Evolutionary conservation across 148 eudicot genomes (phyloP), one percentile per base, ranked within the genome.

Genomic region (Persicaria maculosa): DNA sequence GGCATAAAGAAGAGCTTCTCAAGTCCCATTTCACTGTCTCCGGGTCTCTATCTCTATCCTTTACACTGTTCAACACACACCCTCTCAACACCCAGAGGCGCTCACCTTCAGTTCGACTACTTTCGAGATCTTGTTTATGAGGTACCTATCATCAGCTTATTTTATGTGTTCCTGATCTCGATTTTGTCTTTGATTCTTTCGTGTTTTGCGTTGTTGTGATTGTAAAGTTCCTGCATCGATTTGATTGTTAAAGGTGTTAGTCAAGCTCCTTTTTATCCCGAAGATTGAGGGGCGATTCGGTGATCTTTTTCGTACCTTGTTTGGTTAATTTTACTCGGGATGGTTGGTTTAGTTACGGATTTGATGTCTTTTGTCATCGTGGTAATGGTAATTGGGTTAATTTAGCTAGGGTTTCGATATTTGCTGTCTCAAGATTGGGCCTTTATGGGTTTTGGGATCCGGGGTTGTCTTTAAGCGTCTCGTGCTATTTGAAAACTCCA

Each of bases 61-160:
- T 65, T 31, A 36, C 45, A 46, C 70, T 12, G 46, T 36, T 2
- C 6, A 15, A 65, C n/a, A 40, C 14, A 65, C 46, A 40, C 9
- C 70, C 70, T 65, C 47, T 40, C 47, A 36, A 65, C 46, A 31
- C 40, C 40, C 40, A 1, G 40, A 31, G 40, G 40, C 40, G 70
- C 45, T 65, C 70, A 36, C 19, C 70, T 64, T 16, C 68, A 2
- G 15, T 65, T 65, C 70, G 45, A 65, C 46, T 40, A 65, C 19
- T n/a, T 59, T 65, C 70, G 70, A 31, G 40, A 65, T 65, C 45
- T 65, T 65, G 70, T 65, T 65, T 65, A 65, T 65, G 70, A 65
- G 70, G 70, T 65, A 43, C 43, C 44, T 5, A 14, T 40, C 19
- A 14, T 6, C 14, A 7, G 5, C 69, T 25, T 36, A 12, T 65